Evolutionary conservation across 768 basidiomycete species (phyloP).

Genomic region (Russula olivacea): DNA sequence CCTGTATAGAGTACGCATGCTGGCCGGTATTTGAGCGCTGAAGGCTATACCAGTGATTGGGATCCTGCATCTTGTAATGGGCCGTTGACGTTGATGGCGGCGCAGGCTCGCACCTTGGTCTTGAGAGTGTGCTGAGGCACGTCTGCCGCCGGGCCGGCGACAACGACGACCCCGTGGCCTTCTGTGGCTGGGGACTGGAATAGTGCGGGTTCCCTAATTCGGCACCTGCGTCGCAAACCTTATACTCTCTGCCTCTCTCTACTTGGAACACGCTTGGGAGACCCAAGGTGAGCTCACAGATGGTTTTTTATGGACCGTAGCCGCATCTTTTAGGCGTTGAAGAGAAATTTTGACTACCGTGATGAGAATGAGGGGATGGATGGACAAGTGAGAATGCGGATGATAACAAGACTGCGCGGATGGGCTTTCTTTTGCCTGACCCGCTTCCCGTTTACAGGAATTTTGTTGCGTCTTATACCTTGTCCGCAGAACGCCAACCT

Average conservation of each 20-base stretch:
- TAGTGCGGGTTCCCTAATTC: neutral
- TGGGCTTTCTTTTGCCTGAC: too few relatives aligned
- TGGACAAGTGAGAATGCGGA: neutral
- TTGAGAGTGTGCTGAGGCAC: neutral
- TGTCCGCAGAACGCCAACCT: neutral
- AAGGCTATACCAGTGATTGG: slow-evolving; percentile 21
- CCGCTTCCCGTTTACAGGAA: slow-evolving; percentile 50
- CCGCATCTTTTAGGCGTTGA: neutral
- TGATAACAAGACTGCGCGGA: neutral
- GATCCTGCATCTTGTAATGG: slow-evolving; percentile 15
- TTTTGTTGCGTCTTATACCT: neutral
- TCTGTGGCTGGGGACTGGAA: neutral
- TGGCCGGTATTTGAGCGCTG: slow-evolving; percentile 5
- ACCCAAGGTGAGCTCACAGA: slow-evolving; percentile 7
- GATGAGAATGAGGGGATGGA: slow-evolving; percentile 4
- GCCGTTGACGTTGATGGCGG: slow-evolving; percentile 1
- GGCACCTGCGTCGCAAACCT: slow-evolving; percentile 12
- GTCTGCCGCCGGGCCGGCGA: neutral
- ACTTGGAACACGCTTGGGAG: neutral
- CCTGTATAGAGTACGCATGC: slow-evolving; percentile 10
- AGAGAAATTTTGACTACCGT: neutral
- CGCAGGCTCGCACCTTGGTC: slow-evolving; percentile 2
- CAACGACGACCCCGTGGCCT: neutral
- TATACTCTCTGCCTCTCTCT: neutral
- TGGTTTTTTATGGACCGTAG: neutral